Evolutionary conservation across 148 eudicot genomes (phyloP).

Genomic region (Nepenthes mirabilis): DNA sequence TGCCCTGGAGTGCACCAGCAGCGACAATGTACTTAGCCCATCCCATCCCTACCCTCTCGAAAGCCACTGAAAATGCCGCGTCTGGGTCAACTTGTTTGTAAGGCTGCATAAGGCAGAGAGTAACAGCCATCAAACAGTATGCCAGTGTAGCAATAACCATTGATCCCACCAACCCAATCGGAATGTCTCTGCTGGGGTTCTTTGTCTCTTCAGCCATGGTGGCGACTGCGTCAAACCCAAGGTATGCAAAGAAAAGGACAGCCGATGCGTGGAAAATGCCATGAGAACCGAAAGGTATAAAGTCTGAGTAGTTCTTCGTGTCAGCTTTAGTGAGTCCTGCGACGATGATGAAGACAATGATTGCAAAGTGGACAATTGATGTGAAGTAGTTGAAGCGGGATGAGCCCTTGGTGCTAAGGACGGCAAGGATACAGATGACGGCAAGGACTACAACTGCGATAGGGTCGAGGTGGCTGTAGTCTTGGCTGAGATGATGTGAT

Average conservation of each 20-base stretch:
- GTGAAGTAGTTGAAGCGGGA: conserved; percentile 45
- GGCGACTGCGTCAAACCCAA: conserved; percentile 51
- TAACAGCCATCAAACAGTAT: conserved; percentile 24
- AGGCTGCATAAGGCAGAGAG: conserved; percentile 42
- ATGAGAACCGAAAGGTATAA: conserved; percentile 18
- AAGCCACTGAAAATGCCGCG: conserved; percentile 44
- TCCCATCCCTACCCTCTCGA: conserved; percentile 29
- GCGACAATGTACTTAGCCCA: conserved; percentile 50
- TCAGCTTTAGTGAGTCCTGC: conserved; percentile 43
- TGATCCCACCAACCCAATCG: conserved; percentile 40
- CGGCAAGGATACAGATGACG: conserved; percentile 29
- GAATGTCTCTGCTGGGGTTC: conserved; percentile 42
- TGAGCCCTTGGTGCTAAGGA: conserved; percentile 36
- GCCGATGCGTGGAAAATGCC: conserved; percentile 52
- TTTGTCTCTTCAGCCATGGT: conserved; percentile 55
- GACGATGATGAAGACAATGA: conserved; percentile 46
- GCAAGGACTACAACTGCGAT: conserved; percentile 31
- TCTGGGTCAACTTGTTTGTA: conserved; percentile 19
- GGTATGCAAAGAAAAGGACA: conserved; percentile 50
- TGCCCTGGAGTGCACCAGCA: conserved; percentile 38
- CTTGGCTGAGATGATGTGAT: conserved; percentile 7
- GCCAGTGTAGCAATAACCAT: conserved; percentile 19
- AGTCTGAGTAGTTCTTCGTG: conserved; percentile 16
- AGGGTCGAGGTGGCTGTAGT: conserved; percentile 49
- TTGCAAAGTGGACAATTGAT: conserved; percentile 30